phyloP scores from a whole-genome alignment of 352 stramenopile species.

The Pythium sp. region DNA sequence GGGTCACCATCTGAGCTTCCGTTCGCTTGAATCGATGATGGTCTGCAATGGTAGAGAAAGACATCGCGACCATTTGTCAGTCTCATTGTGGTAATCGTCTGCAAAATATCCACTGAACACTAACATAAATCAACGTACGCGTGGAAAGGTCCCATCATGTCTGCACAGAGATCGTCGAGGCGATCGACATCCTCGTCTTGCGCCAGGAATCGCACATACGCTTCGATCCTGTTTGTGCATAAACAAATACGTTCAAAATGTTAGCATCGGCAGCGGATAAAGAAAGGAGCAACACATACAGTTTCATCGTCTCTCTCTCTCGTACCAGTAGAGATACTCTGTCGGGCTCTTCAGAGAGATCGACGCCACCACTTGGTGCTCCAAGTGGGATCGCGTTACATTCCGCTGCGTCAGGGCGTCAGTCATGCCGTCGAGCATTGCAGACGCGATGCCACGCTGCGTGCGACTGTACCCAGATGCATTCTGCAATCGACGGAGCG shows the following conservation, averaged over 20 bases:
- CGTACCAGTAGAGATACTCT: conserved; percentile 85
- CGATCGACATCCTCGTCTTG: conserved; percentile 74
- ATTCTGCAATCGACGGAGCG: conserved; percentile 78
- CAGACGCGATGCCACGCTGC: conserved; percentile 59
- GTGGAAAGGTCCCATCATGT: conserved; percentile 78
- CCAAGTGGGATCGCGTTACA: conserved; percentile 77
- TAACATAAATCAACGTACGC: conserved; percentile 24
- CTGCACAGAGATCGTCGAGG: conserved; percentile 72
- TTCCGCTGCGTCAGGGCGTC: conserved; percentile 77
- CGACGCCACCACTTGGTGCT: conserved; percentile 72
- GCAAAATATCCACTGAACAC: neutral
- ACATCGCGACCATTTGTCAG: neutral
- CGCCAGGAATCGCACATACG: conserved; percentile 79
- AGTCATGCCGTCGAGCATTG: conserved; percentile 69
- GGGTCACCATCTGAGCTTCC: neutral
- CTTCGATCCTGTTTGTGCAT: conserved; percentile 52
- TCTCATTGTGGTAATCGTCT: neutral
- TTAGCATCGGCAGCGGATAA: neutral
- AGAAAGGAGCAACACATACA: neutral
- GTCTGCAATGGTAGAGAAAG: conserved; percentile 4
- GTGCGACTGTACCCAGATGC: conserved; percentile 71
- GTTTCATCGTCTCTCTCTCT: neutral
- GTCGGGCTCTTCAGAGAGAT: conserved; percentile 60
- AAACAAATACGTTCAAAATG: neutral
- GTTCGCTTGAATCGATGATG: conserved; percentile 1